A percentile compares a stretch with the other conserved stretches of the same genome.
These are phyloP conservation scores for Cladorrhinum sp. DNA, from an alignment of 2,329 filamentous ascomycete species.

Conservation along the genomic window DNA sequence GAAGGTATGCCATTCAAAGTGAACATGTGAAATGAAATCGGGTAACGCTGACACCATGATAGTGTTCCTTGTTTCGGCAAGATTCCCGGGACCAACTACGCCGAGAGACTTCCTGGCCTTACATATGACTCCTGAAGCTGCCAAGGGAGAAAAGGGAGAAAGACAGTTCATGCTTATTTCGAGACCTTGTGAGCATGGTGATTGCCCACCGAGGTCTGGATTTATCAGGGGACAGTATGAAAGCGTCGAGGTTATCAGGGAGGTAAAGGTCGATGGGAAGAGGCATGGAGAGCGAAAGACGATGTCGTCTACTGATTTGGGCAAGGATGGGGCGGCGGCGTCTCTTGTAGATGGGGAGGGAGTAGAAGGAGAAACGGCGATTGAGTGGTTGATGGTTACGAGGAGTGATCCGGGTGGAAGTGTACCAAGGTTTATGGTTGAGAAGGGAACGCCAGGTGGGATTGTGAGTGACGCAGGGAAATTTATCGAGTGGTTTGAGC, in stretches of 20 bases:
- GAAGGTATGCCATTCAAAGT: not conserved
- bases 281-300: slow-evolving; percentile 28
- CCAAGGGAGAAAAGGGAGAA: slow-evolving; percentile 38
- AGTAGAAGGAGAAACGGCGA: slow-evolving; percentile 39
- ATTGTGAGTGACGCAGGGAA: slow-evolving; percentile 77
- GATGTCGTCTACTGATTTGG: slow-evolving; percentile 39
- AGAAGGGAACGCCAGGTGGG: slow-evolving; percentile 77
- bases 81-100: slow-evolving; percentile 85
- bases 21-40: too few species aligned
- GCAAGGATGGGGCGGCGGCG: slow-evolving; percentile 28
- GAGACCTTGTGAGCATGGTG: slow-evolving; percentile 74
- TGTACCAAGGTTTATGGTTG: slow-evolving; percentile 88
- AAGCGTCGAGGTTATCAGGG: slow-evolving; percentile 85
- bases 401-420: slow-evolving; percentile 84
- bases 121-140: slow-evolving; percentile 54
- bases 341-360: slow-evolving; percentile 21
- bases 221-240: slow-evolving; percentile 86
- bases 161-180: slow-evolving; percentile 85
- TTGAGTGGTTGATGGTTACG: slow-evolving; percentile 94
- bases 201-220: slow-evolving; percentile 65
- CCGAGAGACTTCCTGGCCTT: slow-evolving; percentile 85
- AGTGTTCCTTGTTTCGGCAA: slow-evolving; percentile 83
- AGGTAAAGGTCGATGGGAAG: slow-evolving; percentile 61
- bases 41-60: slow-evolving; percentile 11
- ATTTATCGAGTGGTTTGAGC: slow-evolving; percentile 70